Base-by-base conservation (phyloP, 2,329 filamentous ascomycete genomes). In the Lasiodiplodia hormozganensis region DNA sequence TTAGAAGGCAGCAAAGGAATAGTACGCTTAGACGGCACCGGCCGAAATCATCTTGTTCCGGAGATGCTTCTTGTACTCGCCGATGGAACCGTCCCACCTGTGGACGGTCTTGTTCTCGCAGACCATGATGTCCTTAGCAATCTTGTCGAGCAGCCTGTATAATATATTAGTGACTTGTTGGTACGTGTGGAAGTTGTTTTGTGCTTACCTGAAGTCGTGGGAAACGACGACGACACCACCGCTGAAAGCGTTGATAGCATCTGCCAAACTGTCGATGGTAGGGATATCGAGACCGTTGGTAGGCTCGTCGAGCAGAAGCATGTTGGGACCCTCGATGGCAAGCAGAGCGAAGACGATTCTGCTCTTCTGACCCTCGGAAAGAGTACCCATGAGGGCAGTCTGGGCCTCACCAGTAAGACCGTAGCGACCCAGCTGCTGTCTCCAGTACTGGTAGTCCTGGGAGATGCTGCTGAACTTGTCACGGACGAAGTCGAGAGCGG, bases 261-360 rank as follows among this genome's bases (percentile, higher is more conserved):
- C 95, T 2, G 96, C 96, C 84, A 99, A 84, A 83, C 91, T 94
- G 85, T 99, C 96, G 77, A 99, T 99, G 66, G 96, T 98, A 36
- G 96, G 94, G 73, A 99, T 99, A 87, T 99, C 96, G 71, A 99
- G 86, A 88, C 96, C 96, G 90, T 99, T 99, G 80, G 96, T 99
- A 81, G 96, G 96, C 85, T 99, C 96, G 85, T 99, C 96, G 68
- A 99, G 89, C 74, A 99, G 83, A 75, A 99, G 84, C 96, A 99
- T 99, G 87, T 99, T 99, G 75, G 96, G 96, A 34, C 90, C 85
- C 76, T 99, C 96, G 73, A 99, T 97, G 73, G 96, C 96, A 72
- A 99, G 85, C 74, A 99, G 86, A 51, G 96, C 96, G 80, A 99
- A 99, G 52, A 99, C 96, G 78, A 99, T 97, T 88, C 96, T 92